These are phyloP conservation scores for Tetrastigma voinierianum DNA, from an alignment of 164 flowering plant genomes.

Conservation along the genomic window DNA sequence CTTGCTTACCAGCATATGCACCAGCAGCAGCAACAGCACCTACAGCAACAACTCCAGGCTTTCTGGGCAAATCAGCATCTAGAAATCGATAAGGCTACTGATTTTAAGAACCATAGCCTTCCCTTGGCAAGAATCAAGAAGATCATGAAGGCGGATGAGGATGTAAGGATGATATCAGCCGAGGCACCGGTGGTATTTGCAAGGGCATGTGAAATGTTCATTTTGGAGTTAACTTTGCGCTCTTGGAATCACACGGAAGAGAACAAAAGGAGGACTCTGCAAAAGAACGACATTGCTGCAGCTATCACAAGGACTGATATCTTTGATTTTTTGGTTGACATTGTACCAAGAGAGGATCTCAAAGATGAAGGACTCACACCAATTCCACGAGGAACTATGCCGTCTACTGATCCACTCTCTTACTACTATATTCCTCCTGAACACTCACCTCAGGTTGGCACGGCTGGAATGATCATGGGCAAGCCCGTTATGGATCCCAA, in stretches of 20 bases:
- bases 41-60: conserved; percentile 43
- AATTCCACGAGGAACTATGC: conserved; percentile 38
- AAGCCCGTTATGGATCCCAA: conserved; percentile 41
- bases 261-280: conserved; percentile 58
- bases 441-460: conserved; percentile 34
- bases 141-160: conserved; percentile 64
- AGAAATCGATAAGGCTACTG: conserved; percentile 47
- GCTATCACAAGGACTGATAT: conserved; percentile 55
- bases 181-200: conserved; percentile 62
- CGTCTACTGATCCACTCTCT: conserved; percentile 34
- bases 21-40: conserved; percentile 50
- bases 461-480: conserved; percentile 42
- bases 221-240: conserved; percentile 46
- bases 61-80: conserved; percentile 47
- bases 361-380: conserved; percentile 46
- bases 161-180: conserved; percentile 60
- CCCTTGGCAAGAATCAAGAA: conserved; percentile 65
- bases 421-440: conserved; percentile 41
- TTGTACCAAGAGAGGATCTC: conserved; percentile 54
- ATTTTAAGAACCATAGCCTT: conserved; percentile 58
- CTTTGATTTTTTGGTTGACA: conserved; percentile 56
- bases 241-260: conserved; percentile 62
- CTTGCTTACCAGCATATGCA: conserved; percentile 46
- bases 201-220: conserved; percentile 64
- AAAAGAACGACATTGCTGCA: conserved; percentile 55